These are phyloP conservation scores for Comarum palustre DNA, from an alignment of 306 rosid species.

Conservation along the genomic window DNA sequence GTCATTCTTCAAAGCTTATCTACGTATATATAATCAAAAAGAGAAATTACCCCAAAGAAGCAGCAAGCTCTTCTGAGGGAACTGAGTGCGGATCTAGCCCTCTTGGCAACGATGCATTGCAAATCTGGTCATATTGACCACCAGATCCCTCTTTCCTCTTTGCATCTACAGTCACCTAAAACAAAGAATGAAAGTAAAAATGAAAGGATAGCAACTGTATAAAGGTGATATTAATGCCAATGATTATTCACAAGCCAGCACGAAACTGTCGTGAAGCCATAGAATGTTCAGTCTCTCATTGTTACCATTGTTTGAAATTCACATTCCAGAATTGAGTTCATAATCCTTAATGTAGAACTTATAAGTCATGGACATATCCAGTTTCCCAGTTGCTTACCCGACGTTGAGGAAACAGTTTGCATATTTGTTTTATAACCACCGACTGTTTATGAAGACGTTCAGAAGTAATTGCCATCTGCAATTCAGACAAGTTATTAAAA, in stretches of 20 bases:
- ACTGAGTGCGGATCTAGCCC: constrained; percentile 93
- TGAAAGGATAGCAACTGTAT: background rate
- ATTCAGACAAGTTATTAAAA: constrained; percentile 16
- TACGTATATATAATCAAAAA: constrained; percentile 10
- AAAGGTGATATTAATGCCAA: background rate
- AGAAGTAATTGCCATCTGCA: constrained; percentile 90
- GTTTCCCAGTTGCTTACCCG: constrained; percentile 53
- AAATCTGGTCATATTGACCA: constrained; percentile 79
- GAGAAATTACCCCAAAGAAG: constrained; percentile 73
- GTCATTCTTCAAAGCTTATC: constrained; percentile 19
- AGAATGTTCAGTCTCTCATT: background rate
- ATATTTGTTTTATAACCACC: constrained; percentile 81
- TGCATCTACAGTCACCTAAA: constrained; percentile 59
- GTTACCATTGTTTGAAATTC: constrained; percentile 3
- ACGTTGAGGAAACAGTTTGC: constrained; percentile 89
- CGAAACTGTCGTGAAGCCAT: background rate
- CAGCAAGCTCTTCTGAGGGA: constrained; percentile 88
- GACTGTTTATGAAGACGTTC: constrained; percentile 92
- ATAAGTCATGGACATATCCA: constrained; percentile 15
- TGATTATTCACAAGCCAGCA: background rate
- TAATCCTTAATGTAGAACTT: background rate
- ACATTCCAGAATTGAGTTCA: constrained; percentile 10
- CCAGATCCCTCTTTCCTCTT: constrained; percentile 56
- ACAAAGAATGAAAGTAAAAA: constrained; percentile 19
- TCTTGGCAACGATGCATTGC: constrained; percentile 85